Percentiles rank a stretch among this genome's conserved stretches.
Evolutionary conservation across 257 asterid genomes (phyloP).

Genomic region (Primulina eburnea): DNA sequence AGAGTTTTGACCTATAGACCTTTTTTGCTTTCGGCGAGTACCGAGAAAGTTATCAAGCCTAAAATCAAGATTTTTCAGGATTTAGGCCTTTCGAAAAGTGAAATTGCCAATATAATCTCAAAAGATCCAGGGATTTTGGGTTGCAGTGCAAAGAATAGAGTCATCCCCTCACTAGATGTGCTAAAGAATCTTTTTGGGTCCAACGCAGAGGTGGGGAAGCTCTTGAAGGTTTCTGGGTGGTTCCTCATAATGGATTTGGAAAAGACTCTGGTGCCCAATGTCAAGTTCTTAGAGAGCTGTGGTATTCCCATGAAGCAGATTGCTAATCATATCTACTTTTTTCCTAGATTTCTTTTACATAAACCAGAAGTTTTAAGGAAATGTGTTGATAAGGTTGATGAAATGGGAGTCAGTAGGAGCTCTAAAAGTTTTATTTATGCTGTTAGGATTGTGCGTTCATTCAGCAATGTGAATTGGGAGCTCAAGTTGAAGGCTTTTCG

Average conservation of each 20-base stretch:
- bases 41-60: slow-evolving; percentile 36
- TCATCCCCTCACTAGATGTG: slow-evolving; percentile 29
- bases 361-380: slow-evolving; percentile 34
- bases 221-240: slow-evolving; percentile 21
- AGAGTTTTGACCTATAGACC: slow-evolving; percentile 24
- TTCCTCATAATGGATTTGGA: slow-evolving; percentile 27
- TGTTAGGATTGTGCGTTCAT: slow-evolving; percentile 25
- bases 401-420: slow-evolving; percentile 33
- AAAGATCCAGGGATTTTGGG: slow-evolving; percentile 25
- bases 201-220: slow-evolving; percentile 26
- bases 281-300: slow-evolving; percentile 37
- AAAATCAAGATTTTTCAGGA: slow-evolving; percentile 45
- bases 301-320: slow-evolving; percentile 35
- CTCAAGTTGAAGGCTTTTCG: slow-evolving; percentile 33
- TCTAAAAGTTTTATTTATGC: slow-evolving; percentile 33
- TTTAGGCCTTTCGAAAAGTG: slow-evolving; percentile 30
- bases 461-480: slow-evolving; percentile 29
- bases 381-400: slow-evolving; percentile 24
- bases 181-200: slow-evolving; percentile 35
- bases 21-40: slow-evolving; percentile 7
- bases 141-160: slow-evolving; percentile 10
- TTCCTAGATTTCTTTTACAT: slow-evolving; percentile 32
- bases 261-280: slow-evolving; percentile 35
- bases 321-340: background rate
- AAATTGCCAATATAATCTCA: slow-evolving; percentile 30